phyloP scores from a whole-genome alignment of 352 stramenopile genomes.

The Phytophthora pisi region DNA sequence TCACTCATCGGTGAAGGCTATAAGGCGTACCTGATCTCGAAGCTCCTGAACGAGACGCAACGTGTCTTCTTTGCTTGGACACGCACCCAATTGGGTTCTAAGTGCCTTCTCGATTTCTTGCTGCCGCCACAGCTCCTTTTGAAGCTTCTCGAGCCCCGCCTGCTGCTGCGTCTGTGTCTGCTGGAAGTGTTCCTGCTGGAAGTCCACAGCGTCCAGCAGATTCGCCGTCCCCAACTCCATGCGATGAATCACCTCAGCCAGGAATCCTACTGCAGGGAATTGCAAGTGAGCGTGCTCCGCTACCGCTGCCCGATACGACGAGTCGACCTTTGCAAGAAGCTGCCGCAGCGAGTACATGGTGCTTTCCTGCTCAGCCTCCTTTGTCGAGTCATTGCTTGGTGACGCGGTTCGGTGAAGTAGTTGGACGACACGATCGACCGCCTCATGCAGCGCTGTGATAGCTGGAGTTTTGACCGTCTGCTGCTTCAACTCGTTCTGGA shows the following conservation, averaged over 20 bases:
- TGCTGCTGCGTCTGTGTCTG: slow-evolving; percentile 50
- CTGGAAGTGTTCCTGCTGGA: slow-evolving; percentile 57
- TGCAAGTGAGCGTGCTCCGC: slow-evolving; percentile 23
- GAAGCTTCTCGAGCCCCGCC: slow-evolving; percentile 44
- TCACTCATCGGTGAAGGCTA: neutral
- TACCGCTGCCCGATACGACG: slow-evolving; percentile 27
- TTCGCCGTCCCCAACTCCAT: slow-evolving; percentile 73
- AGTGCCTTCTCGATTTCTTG: slow-evolving; percentile 55
- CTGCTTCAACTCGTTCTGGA: slow-evolving; percentile 36
- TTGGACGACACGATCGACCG: slow-evolving; percentile 40
- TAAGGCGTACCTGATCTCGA: slow-evolving; percentile 51
- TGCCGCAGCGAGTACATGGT: slow-evolving; percentile 52
- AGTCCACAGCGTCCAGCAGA: slow-evolving; percentile 57
- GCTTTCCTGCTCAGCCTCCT: slow-evolving; percentile 19
- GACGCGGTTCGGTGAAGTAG: slow-evolving; percentile 33
- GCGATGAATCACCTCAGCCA: slow-evolving; percentile 49
- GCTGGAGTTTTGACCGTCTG: slow-evolving; percentile 33
- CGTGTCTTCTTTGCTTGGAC: slow-evolving; percentile 72
- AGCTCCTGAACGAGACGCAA: slow-evolving; percentile 58
- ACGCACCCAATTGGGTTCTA: slow-evolving; percentile 43
- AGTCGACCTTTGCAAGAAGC: slow-evolving; percentile 47
- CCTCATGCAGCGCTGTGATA: slow-evolving; percentile 36
- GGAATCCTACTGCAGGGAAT: slow-evolving; percentile 28
- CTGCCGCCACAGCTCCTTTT: slow-evolving; percentile 50
- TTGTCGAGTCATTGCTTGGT: neutral